Evolutionary conservation across 2,329 filamentous ascomycete species (phyloP), one percentile per base, ranked within the genome.

Genomic region (Fusarium avenaceum): DNA sequence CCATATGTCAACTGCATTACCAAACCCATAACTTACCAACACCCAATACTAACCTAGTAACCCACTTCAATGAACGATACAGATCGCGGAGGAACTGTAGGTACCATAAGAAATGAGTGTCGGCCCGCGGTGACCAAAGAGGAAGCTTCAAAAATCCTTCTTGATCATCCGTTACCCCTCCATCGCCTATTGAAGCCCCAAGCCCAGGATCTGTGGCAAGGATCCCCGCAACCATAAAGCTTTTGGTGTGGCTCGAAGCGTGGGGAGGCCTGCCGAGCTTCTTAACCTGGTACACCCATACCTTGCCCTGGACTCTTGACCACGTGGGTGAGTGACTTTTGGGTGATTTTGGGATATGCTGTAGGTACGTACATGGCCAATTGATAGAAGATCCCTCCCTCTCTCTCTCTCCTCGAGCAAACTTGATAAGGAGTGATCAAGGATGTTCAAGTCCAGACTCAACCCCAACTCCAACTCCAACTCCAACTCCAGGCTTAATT

Each of bases 251-350:
- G 44, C 35, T 58, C 45, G 20, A 54, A 63, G 52, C 66, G 65
- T 67, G 65, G 66, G 65, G 61, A 49, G 54, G 48, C 50, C 53
- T 65, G 64, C 51, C 48, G 19, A 38, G 26, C 40, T n/a, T n/a
- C 33, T 26, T 33, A 58, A 38, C 45, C 47, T 57, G 57, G 32
- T 33, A 49, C 44, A 28, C 7, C 38, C 51, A 28, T 61, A 61
- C 60, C 65, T 69, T 69, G 43, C 44, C 50, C 19, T 32, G 22
- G 30, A 26, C 24, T 58, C 51, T 52, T 46, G 33, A 54, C 48
- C 61, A 69, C 65, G 65, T 69, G 65, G 65, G 48, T 50, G 44
- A 32, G 39, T 50, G 52, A 57, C 32, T 30, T 59, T 24, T 28
- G 30, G 24, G 19, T 26, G 56, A 42, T 33, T 33, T 14, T 33